Conservation (phyloP, 2,329 filamentous ascomycete species). For the Aureobasidium musti region DNA sequence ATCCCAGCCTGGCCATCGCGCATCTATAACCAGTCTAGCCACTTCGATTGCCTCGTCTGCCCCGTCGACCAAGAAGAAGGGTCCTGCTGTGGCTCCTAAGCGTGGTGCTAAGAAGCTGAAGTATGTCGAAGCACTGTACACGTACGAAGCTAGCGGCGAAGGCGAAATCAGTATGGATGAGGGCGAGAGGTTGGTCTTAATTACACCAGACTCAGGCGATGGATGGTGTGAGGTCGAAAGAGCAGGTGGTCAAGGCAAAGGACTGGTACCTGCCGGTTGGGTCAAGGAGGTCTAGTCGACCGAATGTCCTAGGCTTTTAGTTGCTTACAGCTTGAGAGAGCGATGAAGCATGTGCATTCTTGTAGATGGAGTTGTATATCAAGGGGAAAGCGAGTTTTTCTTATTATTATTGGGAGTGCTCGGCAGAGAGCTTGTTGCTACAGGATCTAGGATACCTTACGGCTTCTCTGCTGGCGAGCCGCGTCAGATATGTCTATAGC, state of each 20-base stretch:
- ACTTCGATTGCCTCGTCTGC: conserved; percentile 48
- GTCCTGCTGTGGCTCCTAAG: conserved; percentile 85
- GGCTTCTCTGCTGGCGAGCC: not conserved
- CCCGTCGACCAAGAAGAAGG: conserved; percentile 70
- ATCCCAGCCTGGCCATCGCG: conserved; percentile 31
- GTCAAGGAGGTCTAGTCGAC: conserved; percentile 64
- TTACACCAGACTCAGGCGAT: conserved; percentile 85
- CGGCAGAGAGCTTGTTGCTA: not conserved
- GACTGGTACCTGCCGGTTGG: conserved; percentile 93
- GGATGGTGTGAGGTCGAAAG: conserved; percentile 98
- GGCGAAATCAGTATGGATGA: conserved; percentile 87
- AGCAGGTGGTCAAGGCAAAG: conserved; percentile 68
- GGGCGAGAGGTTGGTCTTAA: conserved; percentile 87
- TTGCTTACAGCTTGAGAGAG: not conserved
- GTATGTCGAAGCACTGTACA: conserved; percentile 91
- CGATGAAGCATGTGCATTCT: conserved; percentile 1
- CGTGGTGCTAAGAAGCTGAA: conserved; percentile 67
- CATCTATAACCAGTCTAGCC: conserved; percentile 67
- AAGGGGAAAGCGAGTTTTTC: not conserved
- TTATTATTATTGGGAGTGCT: not conserved
- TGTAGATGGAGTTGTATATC: conserved; percentile 26
- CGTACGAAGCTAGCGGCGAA: conserved; percentile 83
- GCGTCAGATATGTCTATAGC: conserved; percentile 5
- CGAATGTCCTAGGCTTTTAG: not conserved
- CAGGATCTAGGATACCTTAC: not conserved